phyloP scores from a whole-genome alignment of 495 filamentous ascomycete species.

The Talaromyces nanjingensis region DNA sequence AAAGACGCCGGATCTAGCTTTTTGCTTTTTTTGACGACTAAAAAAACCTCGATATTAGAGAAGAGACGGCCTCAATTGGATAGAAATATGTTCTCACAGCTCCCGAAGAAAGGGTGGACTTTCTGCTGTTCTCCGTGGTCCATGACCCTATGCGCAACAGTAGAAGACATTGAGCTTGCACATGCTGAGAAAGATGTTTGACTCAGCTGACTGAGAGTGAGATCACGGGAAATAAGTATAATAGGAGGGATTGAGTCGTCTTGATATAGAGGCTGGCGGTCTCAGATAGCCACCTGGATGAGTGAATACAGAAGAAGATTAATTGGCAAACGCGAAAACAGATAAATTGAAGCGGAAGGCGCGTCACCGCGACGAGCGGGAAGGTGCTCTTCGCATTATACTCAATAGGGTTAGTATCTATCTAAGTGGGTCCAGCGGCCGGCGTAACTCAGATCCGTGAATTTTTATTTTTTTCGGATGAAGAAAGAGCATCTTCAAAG shows the following conservation, averaged over 20 bases:
- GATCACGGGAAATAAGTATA: background rate
- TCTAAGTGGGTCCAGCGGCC: background rate
- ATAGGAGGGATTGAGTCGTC: background rate
- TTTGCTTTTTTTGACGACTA: constrained; percentile 9
- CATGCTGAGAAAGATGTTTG: constrained; percentile 1
- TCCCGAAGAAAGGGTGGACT: constrained; percentile 38
- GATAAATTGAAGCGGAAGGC: background rate
- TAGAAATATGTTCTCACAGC: constrained; percentile 20
- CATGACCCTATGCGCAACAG: constrained; percentile 24
- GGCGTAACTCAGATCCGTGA: constrained; percentile 2
- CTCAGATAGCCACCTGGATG: background rate
- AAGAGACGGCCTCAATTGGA: background rate
- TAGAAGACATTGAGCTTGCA: constrained; percentile 5
- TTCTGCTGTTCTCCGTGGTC: constrained; percentile 31
- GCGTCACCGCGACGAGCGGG: constrained; percentile 4
- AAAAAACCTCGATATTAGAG: background rate
- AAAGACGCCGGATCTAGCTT: background rate
- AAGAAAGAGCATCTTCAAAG: background rate
- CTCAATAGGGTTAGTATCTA: background rate
- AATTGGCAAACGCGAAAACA: constrained; percentile 4
- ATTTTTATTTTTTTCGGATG: constrained; percentile 2
- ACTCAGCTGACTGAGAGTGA: background rate
- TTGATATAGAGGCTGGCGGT: background rate
- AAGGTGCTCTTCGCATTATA: constrained; percentile 4
- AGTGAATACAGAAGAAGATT: background rate